Evolutionary conservation across 352 stramenopile genomes (phyloP), one percentile per base, ranked within the genome.

Genomic region (Pythium volutum): DNA sequence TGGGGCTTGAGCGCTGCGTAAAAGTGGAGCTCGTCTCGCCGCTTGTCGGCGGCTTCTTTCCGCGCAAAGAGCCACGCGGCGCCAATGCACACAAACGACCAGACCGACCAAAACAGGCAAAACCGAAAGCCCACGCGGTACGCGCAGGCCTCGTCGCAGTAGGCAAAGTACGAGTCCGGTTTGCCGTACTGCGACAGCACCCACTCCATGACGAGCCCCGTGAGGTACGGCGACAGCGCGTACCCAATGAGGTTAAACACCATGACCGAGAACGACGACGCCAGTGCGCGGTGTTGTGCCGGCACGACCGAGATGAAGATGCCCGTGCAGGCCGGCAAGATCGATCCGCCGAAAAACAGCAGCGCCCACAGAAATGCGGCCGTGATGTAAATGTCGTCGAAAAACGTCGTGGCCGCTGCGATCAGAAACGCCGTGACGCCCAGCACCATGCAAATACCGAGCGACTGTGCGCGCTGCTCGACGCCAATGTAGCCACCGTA

Each of bases 291-390:
- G 38, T 91, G 80, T 58, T 88, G 78, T 18, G 82, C 71, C 3
- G 84, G 81, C 18, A 91, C 81, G 18, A 88, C 82, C 27, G 81
- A 91, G 60, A 94, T 91, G 62, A 92, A 94, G 67, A 94, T 94
- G 25, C 82, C 84, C 25, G 84, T 94, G 55, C 82, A 94, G 46
- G 84, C 83, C 36, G 84, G 84, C 4, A 94, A 55, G 57, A 92
- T 91, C 7, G 82, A 87, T 9, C 84, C 84, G 18, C 84, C 82
- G 46, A 94, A 94, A 67, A 92, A 94, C 16, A 94, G 70, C 47
- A 94, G 42, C 29, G 91, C 63, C 84, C 84, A 94, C 15, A 94
- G 73, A 53, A 88, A 91, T 4, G 69, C 73, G 0, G 83, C 76
- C 15, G 81, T 91, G 58, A 89, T 73, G 63, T 88, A 94, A 41